phyloP scores from a whole-genome alignment of 148 eudicot genomes.

The Chenopodium formosanum region DNA sequence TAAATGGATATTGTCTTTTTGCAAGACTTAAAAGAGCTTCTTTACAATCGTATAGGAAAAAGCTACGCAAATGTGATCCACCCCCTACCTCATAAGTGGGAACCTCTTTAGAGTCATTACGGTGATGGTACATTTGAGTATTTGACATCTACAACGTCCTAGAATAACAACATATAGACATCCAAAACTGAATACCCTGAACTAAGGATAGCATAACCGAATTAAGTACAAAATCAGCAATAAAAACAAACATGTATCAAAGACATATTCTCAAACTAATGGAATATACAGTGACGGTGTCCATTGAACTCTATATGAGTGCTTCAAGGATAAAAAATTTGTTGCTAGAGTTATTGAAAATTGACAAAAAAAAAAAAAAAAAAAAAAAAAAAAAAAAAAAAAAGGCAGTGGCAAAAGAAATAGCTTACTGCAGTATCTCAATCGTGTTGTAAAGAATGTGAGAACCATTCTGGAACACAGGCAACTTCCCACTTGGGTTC shows the following conservation, averaged over 20 bases:
- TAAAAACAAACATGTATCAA: not conserved
- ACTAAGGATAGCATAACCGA: not conserved
- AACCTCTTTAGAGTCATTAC: not conserved
- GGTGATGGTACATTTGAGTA: not conserved
- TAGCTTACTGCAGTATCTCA: slow-evolving; percentile 75
- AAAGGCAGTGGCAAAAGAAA: slow-evolving; percentile 5
- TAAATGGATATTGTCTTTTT: not conserved
- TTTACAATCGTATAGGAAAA: not conserved
- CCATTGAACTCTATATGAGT: not conserved
- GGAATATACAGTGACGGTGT: not conserved
- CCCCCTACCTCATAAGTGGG: not conserved
- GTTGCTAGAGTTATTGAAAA: not conserved
- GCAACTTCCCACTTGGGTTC: slow-evolving; percentile 80
- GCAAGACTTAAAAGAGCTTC: not conserved
- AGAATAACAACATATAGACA: not conserved
- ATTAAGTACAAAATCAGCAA: not conserved
- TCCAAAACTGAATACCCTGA: not conserved
- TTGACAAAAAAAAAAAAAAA: not conserved
- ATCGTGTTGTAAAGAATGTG: slow-evolving; percentile 64
- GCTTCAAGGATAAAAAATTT: not conserved
- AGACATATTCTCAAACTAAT: not conserved
- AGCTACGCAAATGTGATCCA: not conserved
- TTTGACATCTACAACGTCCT: not conserved
- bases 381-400: not conserved
- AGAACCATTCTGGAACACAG: slow-evolving; percentile 91